Base-by-base conservation (phyloP, 495 filamentous ascomycete genomes). In the Aspergillus saccharolyticus region DNA sequence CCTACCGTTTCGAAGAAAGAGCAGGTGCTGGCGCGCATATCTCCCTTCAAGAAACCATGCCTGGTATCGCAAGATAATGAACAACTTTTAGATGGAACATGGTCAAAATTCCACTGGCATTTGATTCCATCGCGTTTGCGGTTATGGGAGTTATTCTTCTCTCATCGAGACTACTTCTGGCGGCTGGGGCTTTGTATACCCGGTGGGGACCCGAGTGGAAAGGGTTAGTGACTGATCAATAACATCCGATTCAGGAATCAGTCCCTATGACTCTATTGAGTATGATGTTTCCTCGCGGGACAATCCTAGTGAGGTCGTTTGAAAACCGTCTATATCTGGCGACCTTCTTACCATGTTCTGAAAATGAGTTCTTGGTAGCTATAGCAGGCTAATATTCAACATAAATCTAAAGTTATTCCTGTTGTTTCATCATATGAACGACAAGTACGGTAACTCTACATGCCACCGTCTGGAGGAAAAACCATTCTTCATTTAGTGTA, bases 141-240 rank as follows among this genome's bases (percentile, higher is more conserved):
- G 66, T 78, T 92, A 10, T 94, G 95, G 89, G 84, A 96, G 74
- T 74, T 96, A n/a, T 88, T 97, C 68, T 91, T 91, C 74, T 87
- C 92, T 16, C 94, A 98, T 75, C 78, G 94, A 53, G 94, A 98
- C 72, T 98, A 98, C 66, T 98, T 98, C 69, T 94, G 91, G 88
- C 74, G 94, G 30, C 65, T 98, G 57, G 94, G 94, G 0, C 72
- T 97, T 44, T 98, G 94, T 74, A 76, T 97, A 5, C 93, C 93
- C 2, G 88, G 88, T 4, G 89, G 89, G 1, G 90, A 91, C 71
- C 86, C 86, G 59, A 70, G 66, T 21, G 66, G 65, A 19, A 55
- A 15, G 30, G 50, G 52, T 44, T 54, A 28, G 43, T 53, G 10
- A 17, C 30, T 9, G 48, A 30, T 22, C 22, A 8, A 49, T 25